phyloP scores from a whole-genome alignment of 2,329 filamentous ascomycete species.

The Penicillium sp. region DNA sequence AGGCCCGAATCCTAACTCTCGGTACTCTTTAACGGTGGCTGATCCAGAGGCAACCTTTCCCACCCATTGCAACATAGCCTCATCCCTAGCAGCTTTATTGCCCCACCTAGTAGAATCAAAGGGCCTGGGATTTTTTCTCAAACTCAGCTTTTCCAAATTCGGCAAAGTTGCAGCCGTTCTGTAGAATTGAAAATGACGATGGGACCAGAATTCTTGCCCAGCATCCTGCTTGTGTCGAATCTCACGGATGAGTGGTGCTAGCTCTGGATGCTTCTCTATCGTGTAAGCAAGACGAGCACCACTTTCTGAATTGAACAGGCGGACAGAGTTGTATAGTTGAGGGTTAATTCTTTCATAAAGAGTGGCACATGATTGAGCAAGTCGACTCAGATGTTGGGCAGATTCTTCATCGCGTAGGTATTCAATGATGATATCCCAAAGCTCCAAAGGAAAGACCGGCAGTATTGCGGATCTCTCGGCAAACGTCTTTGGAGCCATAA shows the following conservation, averaged over 20 bases:
- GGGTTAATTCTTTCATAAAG: not conserved
- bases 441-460: slow-evolving; percentile 2
- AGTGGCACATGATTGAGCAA: not conserved
- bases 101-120: not conserved
- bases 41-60: not conserved
- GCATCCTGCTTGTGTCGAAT: slow-evolving; percentile 4
- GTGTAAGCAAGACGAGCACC: slow-evolving; percentile 6
- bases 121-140: not conserved
- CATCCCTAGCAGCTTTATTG: not conserved
- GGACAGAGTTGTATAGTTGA: not conserved
- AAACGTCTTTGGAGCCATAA: not conserved
- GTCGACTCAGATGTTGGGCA: slow-evolving; percentile 1
- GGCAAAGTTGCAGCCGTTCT: not conserved
- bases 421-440: slow-evolving; percentile 9
- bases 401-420: not conserved
- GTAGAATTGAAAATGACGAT: not conserved
- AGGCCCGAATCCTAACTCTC: not conserved
- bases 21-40: not conserved
- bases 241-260: not conserved
- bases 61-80: not conserved
- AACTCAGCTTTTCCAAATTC: not conserved
- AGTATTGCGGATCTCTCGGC: not conserved
- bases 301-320: slow-evolving; percentile 1
- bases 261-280: slow-evolving; percentile 1
- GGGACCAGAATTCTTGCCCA: not conserved